Base-by-base conservation (phyloP, 129 eudicot genomes). In the Escallonia herrerae region DNA sequence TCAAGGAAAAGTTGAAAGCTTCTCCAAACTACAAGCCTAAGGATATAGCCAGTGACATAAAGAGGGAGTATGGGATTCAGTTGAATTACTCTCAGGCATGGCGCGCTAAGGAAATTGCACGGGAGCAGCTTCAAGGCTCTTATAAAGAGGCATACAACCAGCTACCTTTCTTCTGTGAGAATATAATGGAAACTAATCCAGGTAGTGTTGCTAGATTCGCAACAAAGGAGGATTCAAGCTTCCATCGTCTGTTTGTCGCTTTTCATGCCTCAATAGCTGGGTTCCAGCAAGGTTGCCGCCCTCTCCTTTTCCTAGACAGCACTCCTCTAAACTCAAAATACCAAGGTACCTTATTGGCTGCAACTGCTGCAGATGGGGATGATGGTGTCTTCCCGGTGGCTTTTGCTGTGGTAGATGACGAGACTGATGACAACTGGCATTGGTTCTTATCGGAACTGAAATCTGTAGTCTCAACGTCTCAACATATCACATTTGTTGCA, bases 51-150 rank as follows among this genome's bases (percentile, higher is more conserved):
- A 68, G 62, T 11, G 97, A 91, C 38, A 87, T 91, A 56, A 58
- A 91, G 44, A 82, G 91, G 45, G 97, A 91, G 69, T 91, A 82
- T 63, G 97, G 96, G 46, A 83, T 91, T 65, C 83, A 81, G 46
- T 58, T 91, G 76, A 87, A 91, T 72, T 91, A 91, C 64, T 80
- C 90, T 2, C 97, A 91, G 74, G 97, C 97, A 53, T 84, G 97
- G 95, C 96, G 97, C 49, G 97, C 95, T 4, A 91, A 87, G 72
- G 96, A 87, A 68, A 81, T 82, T 53, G 97, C 96, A 9, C 71
- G 83, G 59, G 97, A 85, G 72, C 88, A 91, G 78, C 95, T 91
- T 74, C 97, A 84, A 69, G 97, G 97, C 11, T 87, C 97, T 4
- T 85, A 84, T 57, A 83, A 77, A 76, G 95, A 91, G 68, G 82